Conservation (phyloP, 192 early-diverging fungal genomes). For the Coemansia sp. region DNA sequence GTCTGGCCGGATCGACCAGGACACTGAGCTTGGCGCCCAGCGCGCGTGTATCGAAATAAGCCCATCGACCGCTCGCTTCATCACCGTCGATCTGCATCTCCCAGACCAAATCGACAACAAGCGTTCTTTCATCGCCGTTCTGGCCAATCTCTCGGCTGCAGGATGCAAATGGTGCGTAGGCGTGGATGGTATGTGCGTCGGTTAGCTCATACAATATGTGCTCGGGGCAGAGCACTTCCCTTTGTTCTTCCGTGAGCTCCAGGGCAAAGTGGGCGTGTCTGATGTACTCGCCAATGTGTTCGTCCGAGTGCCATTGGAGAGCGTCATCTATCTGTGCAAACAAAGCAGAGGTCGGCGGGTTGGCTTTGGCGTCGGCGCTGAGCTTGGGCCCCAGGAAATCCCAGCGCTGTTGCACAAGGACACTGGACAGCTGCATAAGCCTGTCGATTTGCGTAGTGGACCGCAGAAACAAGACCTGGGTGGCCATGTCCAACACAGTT, state of each 20-base stretch:
- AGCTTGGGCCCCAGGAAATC: constrained; percentile 36
- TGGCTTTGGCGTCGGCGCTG: not conserved
- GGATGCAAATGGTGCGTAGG: constrained; percentile 34
- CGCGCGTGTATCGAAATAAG: constrained; percentile 17
- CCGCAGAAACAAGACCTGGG: constrained; percentile 19
- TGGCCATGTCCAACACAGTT: too few relatives aligned
- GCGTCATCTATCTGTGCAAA: constrained; percentile 8
- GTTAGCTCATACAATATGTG: constrained; percentile 13
- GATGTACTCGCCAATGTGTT: constrained; percentile 27
- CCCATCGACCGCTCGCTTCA: constrained; percentile 13
- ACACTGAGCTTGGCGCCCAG: not conserved
- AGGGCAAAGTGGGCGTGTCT: constrained; percentile 28
- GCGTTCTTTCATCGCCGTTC: not conserved
- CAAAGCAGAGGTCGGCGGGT: not conserved
- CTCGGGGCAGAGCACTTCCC: constrained; percentile 9
- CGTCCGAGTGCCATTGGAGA: constrained; percentile 8
- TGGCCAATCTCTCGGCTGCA: too few relatives aligned
- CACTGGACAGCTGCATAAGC: constrained; percentile 19
- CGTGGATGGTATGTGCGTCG: constrained; percentile 10
- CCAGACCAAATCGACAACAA: constrained; percentile 22
- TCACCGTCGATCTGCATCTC: too few relatives aligned
- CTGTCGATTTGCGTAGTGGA: constrained; percentile 38
- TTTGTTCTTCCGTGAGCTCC: constrained; percentile 40
- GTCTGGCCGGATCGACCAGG: not conserved
- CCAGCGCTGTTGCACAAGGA: constrained; percentile 33